phyloP scores from a whole-genome alignment of 768 basidiomycete species.

The Rickenella mellea region DNA sequence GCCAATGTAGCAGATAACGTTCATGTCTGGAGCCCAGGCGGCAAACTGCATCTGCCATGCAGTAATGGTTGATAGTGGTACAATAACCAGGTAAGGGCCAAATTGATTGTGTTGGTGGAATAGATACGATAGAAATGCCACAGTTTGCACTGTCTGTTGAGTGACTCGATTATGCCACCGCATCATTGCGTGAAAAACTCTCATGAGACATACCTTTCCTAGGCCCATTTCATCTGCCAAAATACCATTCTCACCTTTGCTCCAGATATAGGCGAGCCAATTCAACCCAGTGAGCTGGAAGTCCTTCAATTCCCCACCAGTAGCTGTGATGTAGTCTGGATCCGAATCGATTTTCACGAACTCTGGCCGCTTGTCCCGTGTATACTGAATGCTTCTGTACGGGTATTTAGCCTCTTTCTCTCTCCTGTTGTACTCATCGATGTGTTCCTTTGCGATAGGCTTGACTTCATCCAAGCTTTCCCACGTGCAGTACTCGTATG shows the following conservation, averaged over 20 bases:
- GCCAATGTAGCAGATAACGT: slow-evolving; percentile 95
- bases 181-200: background rate
- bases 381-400: slow-evolving; percentile 68
- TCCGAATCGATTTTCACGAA: slow-evolving; percentile 83
- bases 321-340: slow-evolving; percentile 71
- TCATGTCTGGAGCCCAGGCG: slow-evolving; percentile 92
- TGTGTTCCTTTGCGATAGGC: slow-evolving; percentile 64
- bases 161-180: background rate
- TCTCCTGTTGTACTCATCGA: slow-evolving; percentile 70
- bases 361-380: slow-evolving; percentile 55
- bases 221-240: slow-evolving; percentile 99
- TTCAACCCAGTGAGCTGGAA: slow-evolving; percentile 98
- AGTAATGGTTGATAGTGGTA: slow-evolving; percentile 94
- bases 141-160: slow-evolving; percentile 84
- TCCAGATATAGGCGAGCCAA: slow-evolving; percentile 98
- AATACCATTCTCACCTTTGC: slow-evolving; percentile 90
- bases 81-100: slow-evolving; percentile 95
- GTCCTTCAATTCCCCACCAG: slow-evolving; percentile 87
- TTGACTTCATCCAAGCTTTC: slow-evolving; percentile 76
- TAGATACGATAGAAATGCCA: slow-evolving; percentile 88
- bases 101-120: slow-evolving; percentile 89
- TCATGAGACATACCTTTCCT: slow-evolving; percentile 56
- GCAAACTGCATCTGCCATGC: slow-evolving; percentile 97
- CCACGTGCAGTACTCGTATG: slow-evolving; percentile 96
- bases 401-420: slow-evolving; percentile 78